Evolutionary conservation across 2,329 filamentous ascomycete species (phyloP), one percentile per base, ranked within the genome.

Genomic region (Colletotrichum sublineola): DNA sequence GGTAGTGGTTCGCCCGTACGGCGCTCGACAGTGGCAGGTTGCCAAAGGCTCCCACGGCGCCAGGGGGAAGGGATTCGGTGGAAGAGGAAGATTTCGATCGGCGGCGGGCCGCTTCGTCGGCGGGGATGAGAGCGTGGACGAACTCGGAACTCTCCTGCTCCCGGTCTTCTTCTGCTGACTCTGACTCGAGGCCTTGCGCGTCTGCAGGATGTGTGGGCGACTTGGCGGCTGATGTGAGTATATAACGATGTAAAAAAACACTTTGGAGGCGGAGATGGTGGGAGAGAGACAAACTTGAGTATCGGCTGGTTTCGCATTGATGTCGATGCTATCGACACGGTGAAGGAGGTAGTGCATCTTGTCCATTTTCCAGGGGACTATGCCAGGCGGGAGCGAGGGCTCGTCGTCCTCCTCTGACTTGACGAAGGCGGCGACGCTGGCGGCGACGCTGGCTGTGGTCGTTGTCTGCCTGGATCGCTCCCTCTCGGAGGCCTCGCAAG

Each of bases 331-430:
- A 8, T 52, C 33, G 5, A 71, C 68, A 7, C 58, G 33, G 18
- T 58, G 12, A 5, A 71, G 57, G 2, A 71, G 64, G 40, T 57
- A 71, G 29, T 71, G 68, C 68, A 71, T 71, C 57, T 71, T 68
- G 14, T 68, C 63, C 8, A 67, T 58, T 0, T 62, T 50, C 68
- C 68, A 71, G 20, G 63, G 58, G 0, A 71, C 63, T 14, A 38
- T 42, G 8, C 63, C 63, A 0, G 63, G 50, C 12, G 63, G 63
- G 6, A 67, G 48, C 24, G 31, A 8, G 20, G 60, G 44, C 6
- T 63, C 58, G 6, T 63, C 57, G 15, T 63, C 64, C 1, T 46
- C 33, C 57, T 71, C 68, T 0, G 44, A 4, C 14, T 71, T 71
- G 56, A 71, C 52, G 11, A 48, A 18, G 1, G n/a, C 3, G 14